These are phyloP conservation scores for Sphagnum fallax DNA, from an alignment of 228 moss, liverwort and hornwort species.

Conservation along the genomic window DNA sequence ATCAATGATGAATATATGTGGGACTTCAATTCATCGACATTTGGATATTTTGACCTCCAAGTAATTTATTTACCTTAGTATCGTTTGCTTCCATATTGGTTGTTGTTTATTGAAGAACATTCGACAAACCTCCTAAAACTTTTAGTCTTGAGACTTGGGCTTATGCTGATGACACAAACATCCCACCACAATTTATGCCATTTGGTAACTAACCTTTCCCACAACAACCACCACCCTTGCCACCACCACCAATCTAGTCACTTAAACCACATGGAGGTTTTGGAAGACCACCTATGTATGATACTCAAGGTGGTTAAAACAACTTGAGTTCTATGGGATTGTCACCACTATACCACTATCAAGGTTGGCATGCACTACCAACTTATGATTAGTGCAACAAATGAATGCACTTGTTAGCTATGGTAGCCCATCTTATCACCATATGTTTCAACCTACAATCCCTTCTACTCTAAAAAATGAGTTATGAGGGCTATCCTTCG, in stretches of 20 bases:
- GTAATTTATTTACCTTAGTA: no score
- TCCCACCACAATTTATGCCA: conserved; percentile 11
- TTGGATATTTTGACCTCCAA: no score
- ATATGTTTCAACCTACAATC: conserved; percentile 52
- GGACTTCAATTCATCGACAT: no score
- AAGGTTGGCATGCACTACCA: conserved; percentile 44
- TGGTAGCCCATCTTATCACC: conserved; percentile 47
- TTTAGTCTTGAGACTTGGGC: not conserved
- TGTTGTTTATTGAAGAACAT: no score
- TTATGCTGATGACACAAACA: conserved; percentile 20
- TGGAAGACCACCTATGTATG: conserved; percentile 50
- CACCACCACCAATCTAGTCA: conserved; percentile 6
- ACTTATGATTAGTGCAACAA: conserved; percentile 50
- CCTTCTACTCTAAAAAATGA: conserved; percentile 76
- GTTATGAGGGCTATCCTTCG: conserved; percentile 74
- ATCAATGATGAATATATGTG: no score
- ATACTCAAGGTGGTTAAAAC: conserved; percentile 26
- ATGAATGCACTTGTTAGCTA: conserved; percentile 34
- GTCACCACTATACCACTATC: conserved; percentile 60
- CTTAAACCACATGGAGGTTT: conserved; percentile 14
- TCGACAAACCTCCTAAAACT: no score
- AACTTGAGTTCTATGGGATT: conserved; percentile 37
- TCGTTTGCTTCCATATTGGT: no score
- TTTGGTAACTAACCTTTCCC: conserved; percentile 21
- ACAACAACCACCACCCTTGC: no score